Evolutionary conservation across 257 asterid species (phyloP).

Genomic region (Penstemon eatonii): DNA sequence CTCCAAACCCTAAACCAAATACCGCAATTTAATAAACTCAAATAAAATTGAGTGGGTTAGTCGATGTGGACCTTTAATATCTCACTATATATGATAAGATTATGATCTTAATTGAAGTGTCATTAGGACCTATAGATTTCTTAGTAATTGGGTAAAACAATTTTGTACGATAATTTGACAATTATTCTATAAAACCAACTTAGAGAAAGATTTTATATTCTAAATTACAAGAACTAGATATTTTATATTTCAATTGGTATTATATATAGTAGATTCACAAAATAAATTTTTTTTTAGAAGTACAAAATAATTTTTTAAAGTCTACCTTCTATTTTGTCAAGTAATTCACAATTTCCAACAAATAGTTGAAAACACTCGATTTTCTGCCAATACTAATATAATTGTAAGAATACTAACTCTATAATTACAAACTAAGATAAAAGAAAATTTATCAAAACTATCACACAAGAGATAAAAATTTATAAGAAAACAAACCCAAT

Average conservation of each 20-base stretch:
- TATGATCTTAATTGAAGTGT: no score
- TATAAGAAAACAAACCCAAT: neutral
- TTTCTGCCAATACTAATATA: neutral
- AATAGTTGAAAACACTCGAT: neutral
- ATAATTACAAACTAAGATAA: neutral
- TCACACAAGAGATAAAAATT: neutral
- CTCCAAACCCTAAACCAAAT: no score
- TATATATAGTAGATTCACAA: constrained; percentile 27
- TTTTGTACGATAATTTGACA: no score
- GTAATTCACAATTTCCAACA: neutral
- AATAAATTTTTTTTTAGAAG: neutral
- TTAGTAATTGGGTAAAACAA: no score
- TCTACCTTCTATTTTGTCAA: constrained; percentile 24
- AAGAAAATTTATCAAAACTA: neutral
- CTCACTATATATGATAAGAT: no score
- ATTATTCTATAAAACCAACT: neutral
- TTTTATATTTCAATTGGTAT: neutral
- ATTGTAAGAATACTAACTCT: no score
- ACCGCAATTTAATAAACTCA: no score
- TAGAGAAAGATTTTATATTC: no score
- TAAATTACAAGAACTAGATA: neutral
- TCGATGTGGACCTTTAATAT: no score
- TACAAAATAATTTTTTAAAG: constrained; percentile 12
- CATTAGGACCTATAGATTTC: no score
- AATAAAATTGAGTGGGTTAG: no score